Evolutionary conservation across 169 alveolate species (phyloP), one percentile per base, ranked within the genome.

Genomic region (Eimeria mitis): DNA sequence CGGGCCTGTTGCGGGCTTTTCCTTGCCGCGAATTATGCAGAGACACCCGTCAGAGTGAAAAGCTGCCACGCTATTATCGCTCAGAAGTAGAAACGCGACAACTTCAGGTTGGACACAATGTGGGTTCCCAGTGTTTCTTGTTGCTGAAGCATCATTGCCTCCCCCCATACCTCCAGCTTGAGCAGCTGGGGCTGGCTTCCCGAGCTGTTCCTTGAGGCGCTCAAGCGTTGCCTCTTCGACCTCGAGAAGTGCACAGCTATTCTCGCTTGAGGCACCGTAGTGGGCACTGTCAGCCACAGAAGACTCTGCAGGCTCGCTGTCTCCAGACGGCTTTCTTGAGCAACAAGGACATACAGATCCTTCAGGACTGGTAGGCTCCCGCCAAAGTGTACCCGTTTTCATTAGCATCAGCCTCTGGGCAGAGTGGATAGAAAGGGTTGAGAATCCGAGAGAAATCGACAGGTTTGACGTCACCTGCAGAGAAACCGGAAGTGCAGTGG

Each of bases 371-470:
- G 4, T 87, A 31, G 92, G 92, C 73, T 87, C 92, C 63, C 92
- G 92, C 92, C 92, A 87, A 25, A 87, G 83, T 56, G 23, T 31
- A 28, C 81, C 81, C 70, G 92, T 63, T 42, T 87, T 87, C 92
- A 87, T 87, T 23, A 87, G 92, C 92, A 87, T 87, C 21, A 87
- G 44, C 23, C 92, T 63, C 44, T 87, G 92, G 52, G 92, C 92
- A 25, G 92, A 87, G 52, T 87, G 92, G 71, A 87, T 87, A 1
- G 92, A 87, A 25, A 87, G 92, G 5, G 81, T 61, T 23, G 92
- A 87, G 68, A 87, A 87, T 42, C 92, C 92, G 7, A 87, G 79
- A 16, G 92, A 87, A 42, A 87, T 87, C 23, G 92, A 87, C 14
- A 87, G 68, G 65, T 34, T 63, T 23, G 92, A 87, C 49, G 92